Base-by-base conservation (phyloP, 2,329 filamentous ascomycete genomes). In the Pleomassaria siparia region DNA sequence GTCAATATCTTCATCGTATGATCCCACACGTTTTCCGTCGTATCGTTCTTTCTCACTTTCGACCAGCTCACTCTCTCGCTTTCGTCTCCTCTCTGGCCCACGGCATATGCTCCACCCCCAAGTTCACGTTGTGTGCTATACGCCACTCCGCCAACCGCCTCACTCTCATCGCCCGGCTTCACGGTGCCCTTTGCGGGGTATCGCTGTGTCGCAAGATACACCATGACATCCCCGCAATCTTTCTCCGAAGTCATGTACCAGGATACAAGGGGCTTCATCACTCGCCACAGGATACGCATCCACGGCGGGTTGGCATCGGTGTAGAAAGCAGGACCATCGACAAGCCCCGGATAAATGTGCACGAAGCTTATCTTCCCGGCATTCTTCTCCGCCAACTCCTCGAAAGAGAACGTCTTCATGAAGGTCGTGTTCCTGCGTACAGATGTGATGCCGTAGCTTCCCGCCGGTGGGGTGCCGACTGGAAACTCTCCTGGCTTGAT, bases 291-390 rank as follows among this genome's bases (percentile, higher is more conserved):
- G 0, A 63, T 21, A 16, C 56, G 60, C 37, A 68, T 63, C 65
- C 67, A 73, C 2, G 43, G 20, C 8, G 67, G 66, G 15, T 62
- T 51, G 2, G 50, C 58, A 1, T 51, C 40, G 20, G 47, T 59
- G 20, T 59, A 52, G 26, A 68, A 71, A 0, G 22, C 56, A 1
- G 61, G 62, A 0, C 61, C 64, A 7, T 66, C 51, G 2, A 72
- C 67, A 0, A 73, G 49, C 1, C 69, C 65, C 0, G 71, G 70
- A 37, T 60, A 69, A 24, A 66, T 59, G 49, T 71, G 67, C 4
- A 55, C 49, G 11, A 66, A 48, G 3, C 49, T 45, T 3, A 72
- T 33, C 21, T 59, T 62, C 2, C 60, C 60, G 1, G 55, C 46
- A 36, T 71, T 49, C 35, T 60, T 43, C 6, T 53, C 43, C 2